phyloP scores from a whole-genome alignment of 495 filamentous ascomycete genomes.

The Niebla homalea region DNA sequence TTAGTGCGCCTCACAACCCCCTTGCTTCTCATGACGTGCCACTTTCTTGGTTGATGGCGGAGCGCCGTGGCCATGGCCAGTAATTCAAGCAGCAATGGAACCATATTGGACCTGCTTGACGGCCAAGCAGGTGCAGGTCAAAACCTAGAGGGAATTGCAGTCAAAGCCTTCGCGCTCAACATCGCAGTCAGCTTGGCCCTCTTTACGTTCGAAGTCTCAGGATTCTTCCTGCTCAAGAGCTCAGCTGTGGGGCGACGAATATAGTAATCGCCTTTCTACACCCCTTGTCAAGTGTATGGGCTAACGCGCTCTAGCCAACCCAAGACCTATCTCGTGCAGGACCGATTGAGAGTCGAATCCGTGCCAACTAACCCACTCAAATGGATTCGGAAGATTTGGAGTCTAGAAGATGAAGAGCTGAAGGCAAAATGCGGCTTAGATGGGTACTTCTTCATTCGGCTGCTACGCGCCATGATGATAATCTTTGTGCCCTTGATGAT shows the following conservation, averaged over 20 bases:
- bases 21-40: no score
- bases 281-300: neutral
- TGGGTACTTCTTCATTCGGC: conserved; percentile 18
- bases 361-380: conserved; percentile 13
- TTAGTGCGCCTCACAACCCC: no score
- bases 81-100: conserved; percentile 4
- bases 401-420: conserved; percentile 14
- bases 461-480: conserved; percentile 14
- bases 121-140: conserved; percentile 10
- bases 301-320: conserved; percentile 11
- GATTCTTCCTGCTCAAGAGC: conserved; percentile 17
- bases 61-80: conserved; percentile 5
- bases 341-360: conserved; percentile 13
- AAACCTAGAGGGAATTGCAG: conserved; percentile 9
- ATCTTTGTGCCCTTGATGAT: conserved; percentile 17
- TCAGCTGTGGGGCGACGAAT: conserved; percentile 15
- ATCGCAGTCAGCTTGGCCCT: conserved; percentile 14
- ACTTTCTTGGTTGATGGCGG: no score
- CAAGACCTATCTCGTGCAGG: conserved; percentile 18
- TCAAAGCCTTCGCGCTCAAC: conserved; percentile 17
- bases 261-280: conserved; percentile 7
- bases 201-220: conserved; percentile 12
- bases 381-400: conserved; percentile 16
- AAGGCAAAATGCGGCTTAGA: conserved; percentile 15
- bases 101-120: conserved; percentile 6